These are phyloP conservation scores for Hypoxylon lenormandii DNA, from an alignment of 495 filamentous ascomycete species.

Conservation along the genomic window DNA sequence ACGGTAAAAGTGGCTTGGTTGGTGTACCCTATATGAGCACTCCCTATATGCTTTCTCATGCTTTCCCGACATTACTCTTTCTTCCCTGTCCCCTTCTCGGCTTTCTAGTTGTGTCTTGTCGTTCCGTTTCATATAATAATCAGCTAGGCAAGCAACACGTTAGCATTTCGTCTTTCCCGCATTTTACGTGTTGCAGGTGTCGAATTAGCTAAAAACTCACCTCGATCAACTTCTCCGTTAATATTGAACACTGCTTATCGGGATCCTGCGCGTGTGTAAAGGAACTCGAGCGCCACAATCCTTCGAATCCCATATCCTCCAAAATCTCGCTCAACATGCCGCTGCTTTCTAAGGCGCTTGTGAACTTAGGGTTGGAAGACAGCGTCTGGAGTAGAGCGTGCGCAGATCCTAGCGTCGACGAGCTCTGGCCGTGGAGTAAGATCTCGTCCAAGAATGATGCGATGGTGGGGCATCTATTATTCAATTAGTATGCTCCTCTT, in stretches of 20 bases:
- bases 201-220: constrained; percentile 51
- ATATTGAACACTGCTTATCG: constrained; percentile 62
- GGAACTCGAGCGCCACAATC: constrained; percentile 65
- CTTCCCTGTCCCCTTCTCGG: background rate
- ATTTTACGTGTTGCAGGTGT: background rate
- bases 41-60: background rate
- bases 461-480: constrained; percentile 61
- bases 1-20: background rate
- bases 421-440: constrained; percentile 65
- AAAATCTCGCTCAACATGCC: constrained; percentile 60
- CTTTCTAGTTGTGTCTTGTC: background rate
- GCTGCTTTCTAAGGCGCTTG: constrained; percentile 53
- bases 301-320: constrained; percentile 69
- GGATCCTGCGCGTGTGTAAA: constrained; percentile 60
- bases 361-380: constrained; percentile 60
- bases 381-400: constrained; percentile 65
- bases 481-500: constrained; percentile 30
- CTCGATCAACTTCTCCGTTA: constrained; percentile 71
- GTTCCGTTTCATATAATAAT: constrained; percentile 35
- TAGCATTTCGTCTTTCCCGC: constrained; percentile 6
- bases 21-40: background rate
- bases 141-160: constrained; percentile 15
- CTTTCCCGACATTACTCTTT: background rate
- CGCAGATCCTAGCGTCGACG: constrained; percentile 63
- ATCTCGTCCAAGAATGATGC: constrained; percentile 66